Evolutionary conservation across 805 yeast species (phyloP).

Genomic region (Saccharomycopsis lassenensis): DNA sequence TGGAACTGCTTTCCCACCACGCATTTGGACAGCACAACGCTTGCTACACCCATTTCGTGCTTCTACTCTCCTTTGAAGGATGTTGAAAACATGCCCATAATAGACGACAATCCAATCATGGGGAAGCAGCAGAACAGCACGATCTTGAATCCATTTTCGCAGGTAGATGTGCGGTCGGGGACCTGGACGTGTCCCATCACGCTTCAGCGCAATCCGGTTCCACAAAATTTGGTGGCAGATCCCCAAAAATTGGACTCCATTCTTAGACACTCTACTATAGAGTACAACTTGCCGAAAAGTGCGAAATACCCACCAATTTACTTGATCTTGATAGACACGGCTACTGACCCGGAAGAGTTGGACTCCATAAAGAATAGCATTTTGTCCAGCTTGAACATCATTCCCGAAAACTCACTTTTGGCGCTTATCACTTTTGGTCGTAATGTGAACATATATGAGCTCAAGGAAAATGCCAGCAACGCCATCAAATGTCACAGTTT

Average conservation of each 20-base stretch:
- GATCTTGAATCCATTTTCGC: slow-evolving; percentile 44
- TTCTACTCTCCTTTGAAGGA: slow-evolving; percentile 46
- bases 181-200: slow-evolving; percentile 50
- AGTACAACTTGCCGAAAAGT: slow-evolving; percentile 24
- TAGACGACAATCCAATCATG: slow-evolving; percentile 38
- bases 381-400: slow-evolving; percentile 27
- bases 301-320: slow-evolving; percentile 14
- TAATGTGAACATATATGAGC: slow-evolving; percentile 46
- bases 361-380: slow-evolving; percentile 41
- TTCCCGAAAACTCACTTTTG: slow-evolving; percentile 45
- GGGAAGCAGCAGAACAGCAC: slow-evolving; percentile 37
- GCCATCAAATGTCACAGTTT: slow-evolving; percentile 31
- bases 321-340: slow-evolving; percentile 14
- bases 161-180: slow-evolving; percentile 40
- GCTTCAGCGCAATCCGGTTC: slow-evolving; percentile 39
- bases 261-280: slow-evolving; percentile 24
- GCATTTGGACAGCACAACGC: slow-evolving; percentile 43
- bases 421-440: slow-evolving; percentile 53
- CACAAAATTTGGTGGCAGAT: slow-evolving; percentile 34
- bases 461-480: slow-evolving; percentile 26
- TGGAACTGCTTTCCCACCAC: slow-evolving; percentile 65
- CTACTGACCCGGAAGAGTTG: slow-evolving; percentile 31
- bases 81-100: slow-evolving; percentile 41
- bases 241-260: slow-evolving; percentile 26
- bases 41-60: slow-evolving; percentile 50